Conservation (phyloP, 495 filamentous ascomycete genomes). For the Aspergillus indologenus region DNA sequence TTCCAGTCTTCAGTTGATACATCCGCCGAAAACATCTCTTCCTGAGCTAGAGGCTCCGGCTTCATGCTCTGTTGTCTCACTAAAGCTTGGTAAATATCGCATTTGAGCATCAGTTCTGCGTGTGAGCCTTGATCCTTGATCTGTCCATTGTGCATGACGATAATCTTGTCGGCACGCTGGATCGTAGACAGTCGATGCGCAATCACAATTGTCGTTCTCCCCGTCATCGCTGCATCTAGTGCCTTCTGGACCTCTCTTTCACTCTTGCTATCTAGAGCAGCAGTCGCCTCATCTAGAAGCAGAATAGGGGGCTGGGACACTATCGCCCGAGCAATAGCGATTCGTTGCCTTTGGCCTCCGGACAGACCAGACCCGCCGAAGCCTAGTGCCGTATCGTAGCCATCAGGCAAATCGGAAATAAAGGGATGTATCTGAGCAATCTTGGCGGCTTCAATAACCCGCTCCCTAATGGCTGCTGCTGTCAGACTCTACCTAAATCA, state of each 20-base stretch:
- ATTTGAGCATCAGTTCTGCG: conserved; percentile 28
- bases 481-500: not conserved
- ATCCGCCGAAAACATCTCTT: not conserved
- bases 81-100: conserved; percentile 14
- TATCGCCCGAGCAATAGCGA: conserved; percentile 61
- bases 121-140: conserved; percentile 40
- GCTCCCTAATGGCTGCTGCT: not conserved
- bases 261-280: conserved; percentile 54
- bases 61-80: conserved; percentile 21
- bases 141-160: conserved; percentile 32
- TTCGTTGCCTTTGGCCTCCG: conserved; percentile 66
- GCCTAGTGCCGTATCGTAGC: conserved; percentile 57
- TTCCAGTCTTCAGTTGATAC: not conserved
- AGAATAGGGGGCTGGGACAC: conserved; percentile 49
- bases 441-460: conserved; percentile 34
- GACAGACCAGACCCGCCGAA: conserved; percentile 57
- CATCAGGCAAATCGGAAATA: conserved; percentile 45
- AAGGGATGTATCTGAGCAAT: conserved; percentile 55
- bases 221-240: conserved; percentile 38
- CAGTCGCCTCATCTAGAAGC: conserved; percentile 57
- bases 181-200: conserved; percentile 51
- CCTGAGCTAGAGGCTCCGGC: conserved; percentile 1
- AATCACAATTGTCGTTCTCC: conserved; percentile 42
- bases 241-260: conserved; percentile 71
- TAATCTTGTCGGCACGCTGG: conserved; percentile 35